These are phyloP conservation scores for Ophiostoma himal-ulmi DNA, from an alignment of 2,329 filamentous ascomycete genomes.

Conservation along the genomic window DNA sequence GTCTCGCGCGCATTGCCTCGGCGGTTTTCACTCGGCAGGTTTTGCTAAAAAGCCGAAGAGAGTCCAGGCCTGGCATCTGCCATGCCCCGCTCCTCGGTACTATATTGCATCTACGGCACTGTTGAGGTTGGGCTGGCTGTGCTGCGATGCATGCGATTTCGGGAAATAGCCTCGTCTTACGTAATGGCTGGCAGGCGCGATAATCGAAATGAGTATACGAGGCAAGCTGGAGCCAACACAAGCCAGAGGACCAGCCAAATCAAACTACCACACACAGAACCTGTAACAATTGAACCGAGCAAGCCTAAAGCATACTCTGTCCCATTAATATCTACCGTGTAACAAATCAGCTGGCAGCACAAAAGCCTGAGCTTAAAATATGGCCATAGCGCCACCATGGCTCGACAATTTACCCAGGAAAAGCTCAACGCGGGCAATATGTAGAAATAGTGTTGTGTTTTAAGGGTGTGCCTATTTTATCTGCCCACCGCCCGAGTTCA, in stretches of 20 bases:
- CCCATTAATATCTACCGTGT: not conserved
- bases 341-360: slow-evolving; percentile 7
- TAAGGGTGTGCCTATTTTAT: not conserved
- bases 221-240: too few species aligned
- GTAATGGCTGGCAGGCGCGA: too few species aligned
- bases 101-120: too few species aligned
- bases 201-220: too few species aligned
- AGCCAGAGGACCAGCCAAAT: too few species aligned
- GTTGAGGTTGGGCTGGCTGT: not conserved
- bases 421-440: not conserved
- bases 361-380: not conserved
- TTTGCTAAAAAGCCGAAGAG: too few species aligned
- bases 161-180: not conserved
- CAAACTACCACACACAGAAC: too few species aligned
- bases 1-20: not conserved
- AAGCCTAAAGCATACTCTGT: not conserved
- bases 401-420: not conserved
- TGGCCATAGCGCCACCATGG: slow-evolving; percentile 4
- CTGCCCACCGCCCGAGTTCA: not conserved
- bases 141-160: not conserved
- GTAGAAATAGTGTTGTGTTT: not conserved
- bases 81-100: too few species aligned
- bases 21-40: not conserved
- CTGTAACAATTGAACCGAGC: too few species aligned
- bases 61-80: not conserved